Evolutionary conservation across 2,329 filamentous ascomycete species (phyloP).

Genomic region (Ophiostoma tasmaniense): DNA sequence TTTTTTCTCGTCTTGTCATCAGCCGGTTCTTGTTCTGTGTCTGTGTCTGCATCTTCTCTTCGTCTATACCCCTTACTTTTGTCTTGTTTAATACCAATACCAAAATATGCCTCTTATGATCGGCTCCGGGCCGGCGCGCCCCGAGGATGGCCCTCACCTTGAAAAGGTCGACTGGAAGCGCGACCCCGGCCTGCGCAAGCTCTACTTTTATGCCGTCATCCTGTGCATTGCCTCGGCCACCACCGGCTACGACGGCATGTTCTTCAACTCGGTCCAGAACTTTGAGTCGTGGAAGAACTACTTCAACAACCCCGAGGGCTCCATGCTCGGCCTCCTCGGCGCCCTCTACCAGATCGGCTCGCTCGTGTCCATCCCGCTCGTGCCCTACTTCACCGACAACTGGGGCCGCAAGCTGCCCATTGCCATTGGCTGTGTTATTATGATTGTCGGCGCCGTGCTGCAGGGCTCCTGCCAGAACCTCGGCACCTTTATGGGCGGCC

Average conservation of each 20-base stretch:
- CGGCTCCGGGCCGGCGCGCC: slow-evolving; percentile 10
- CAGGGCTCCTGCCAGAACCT: slow-evolving; percentile 30
- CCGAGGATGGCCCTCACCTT: slow-evolving; percentile 22
- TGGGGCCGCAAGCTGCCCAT: slow-evolving; percentile 39
- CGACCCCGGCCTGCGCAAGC: slow-evolving; percentile 23
- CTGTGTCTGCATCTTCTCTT: background rate
- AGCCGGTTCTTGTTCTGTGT: background rate
- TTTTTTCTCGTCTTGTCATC: background rate
- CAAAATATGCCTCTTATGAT: background rate
- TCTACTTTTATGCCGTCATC: slow-evolving; percentile 24
- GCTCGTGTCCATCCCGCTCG: slow-evolving; percentile 37
- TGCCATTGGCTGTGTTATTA: slow-evolving; percentile 33
- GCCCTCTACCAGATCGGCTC: slow-evolving; percentile 39
- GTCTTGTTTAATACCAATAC: background rate
- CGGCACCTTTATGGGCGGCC: slow-evolving; percentile 55
- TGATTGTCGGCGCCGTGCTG: slow-evolving; percentile 32
- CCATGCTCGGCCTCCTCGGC: slow-evolving; percentile 34
- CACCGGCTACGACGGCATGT: slow-evolving; percentile 28
- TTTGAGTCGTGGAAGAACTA: slow-evolving; percentile 30
- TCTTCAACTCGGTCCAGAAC: slow-evolving; percentile 30
- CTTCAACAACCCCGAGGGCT: slow-evolving; percentile 27
- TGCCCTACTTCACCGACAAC: slow-evolving; percentile 38
- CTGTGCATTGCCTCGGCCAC: slow-evolving; percentile 29
- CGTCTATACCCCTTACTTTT: background rate
- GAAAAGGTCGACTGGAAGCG: slow-evolving; percentile 21